Conservation (phyloP, 2,329 filamentous ascomycete genomes). For the Catunica adiposa region DNA sequence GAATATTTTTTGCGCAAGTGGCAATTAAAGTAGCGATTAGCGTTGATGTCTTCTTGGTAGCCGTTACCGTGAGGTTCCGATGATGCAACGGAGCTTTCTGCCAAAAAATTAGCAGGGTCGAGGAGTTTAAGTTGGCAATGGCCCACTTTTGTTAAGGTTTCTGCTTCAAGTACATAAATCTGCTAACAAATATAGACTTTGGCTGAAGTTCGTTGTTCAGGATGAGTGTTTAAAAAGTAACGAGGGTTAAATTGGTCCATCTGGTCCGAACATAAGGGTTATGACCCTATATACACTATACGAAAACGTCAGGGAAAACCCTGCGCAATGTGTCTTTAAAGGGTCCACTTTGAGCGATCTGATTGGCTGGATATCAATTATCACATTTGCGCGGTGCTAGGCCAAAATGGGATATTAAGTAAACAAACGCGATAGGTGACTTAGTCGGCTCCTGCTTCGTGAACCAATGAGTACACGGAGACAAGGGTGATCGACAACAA, state of each 20-base stretch:
- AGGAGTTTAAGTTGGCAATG: neutral
- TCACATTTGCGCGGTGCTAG: conserved; percentile 18
- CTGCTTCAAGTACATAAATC: no score
- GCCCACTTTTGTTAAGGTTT: neutral
- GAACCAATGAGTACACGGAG: neutral
- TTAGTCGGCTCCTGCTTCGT: neutral
- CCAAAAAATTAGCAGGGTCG: no score
- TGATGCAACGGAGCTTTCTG: no score
- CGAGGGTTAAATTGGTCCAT: no score
- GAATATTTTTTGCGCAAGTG: no score
- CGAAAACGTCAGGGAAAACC: neutral
- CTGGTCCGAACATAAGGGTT: neutral
- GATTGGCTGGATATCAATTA: conserved; percentile 5
- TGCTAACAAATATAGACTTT: neutral
- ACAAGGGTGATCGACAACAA: neutral
- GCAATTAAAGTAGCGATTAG: no score
- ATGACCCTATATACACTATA: neutral
- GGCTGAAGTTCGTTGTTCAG: neutral
- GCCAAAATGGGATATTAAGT: conserved; percentile 24
- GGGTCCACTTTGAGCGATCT: neutral
- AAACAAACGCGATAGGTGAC: conserved; percentile 21
- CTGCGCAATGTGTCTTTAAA: neutral
- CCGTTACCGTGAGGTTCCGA: no score
- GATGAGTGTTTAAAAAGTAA: neutral
- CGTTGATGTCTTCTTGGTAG: no score